These are phyloP conservation scores for Verticillium nonalfalfae DNA, from an alignment of 2,329 filamentous ascomycete genomes.

Conservation along the genomic window DNA sequence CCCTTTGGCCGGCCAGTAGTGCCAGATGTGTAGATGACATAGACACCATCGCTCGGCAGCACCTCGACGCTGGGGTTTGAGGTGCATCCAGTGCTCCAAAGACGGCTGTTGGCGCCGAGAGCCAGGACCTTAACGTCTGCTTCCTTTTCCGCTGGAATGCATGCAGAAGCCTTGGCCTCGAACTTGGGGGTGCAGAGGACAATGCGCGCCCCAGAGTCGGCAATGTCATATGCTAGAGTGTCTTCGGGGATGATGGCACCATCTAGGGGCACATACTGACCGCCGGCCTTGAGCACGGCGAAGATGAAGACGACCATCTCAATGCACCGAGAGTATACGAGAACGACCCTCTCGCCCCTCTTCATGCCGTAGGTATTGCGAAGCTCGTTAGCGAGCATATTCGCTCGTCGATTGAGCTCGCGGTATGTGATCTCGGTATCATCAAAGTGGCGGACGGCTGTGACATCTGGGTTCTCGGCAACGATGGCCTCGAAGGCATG, in stretches of 20 bases:
- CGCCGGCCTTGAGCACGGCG: constrained; percentile 49
- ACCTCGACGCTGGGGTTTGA: constrained; percentile 17
- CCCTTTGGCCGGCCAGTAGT: constrained; percentile 54
- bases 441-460: constrained; percentile 29
- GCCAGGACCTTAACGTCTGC: constrained; percentile 6
- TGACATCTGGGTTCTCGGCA: constrained; percentile 24
- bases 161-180: constrained; percentile 7
- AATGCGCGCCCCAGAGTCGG: constrained; percentile 33
- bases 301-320: constrained; percentile 53
- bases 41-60: constrained; percentile 30
- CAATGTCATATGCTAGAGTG: constrained; percentile 41
- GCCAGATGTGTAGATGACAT: constrained; percentile 50
- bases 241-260: constrained; percentile 44
- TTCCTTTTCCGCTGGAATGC: constrained; percentile 3
- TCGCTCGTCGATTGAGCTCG: constrained; percentile 34
- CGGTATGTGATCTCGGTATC: constrained; percentile 33
- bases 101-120: constrained; percentile 7
- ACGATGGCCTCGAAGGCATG: constrained; percentile 17
- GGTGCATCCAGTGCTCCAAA: constrained; percentile 10
- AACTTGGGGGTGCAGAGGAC: constrained; percentile 36
- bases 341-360: constrained; percentile 41
- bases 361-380: constrained; percentile 26
- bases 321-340: constrained; percentile 47
- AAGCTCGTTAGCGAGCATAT: constrained; percentile 33
- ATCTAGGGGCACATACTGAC: constrained; percentile 54